These are phyloP conservation scores for Mentha longifolia DNA, from an alignment of 257 asterid genomes.

Conservation along the genomic window DNA sequence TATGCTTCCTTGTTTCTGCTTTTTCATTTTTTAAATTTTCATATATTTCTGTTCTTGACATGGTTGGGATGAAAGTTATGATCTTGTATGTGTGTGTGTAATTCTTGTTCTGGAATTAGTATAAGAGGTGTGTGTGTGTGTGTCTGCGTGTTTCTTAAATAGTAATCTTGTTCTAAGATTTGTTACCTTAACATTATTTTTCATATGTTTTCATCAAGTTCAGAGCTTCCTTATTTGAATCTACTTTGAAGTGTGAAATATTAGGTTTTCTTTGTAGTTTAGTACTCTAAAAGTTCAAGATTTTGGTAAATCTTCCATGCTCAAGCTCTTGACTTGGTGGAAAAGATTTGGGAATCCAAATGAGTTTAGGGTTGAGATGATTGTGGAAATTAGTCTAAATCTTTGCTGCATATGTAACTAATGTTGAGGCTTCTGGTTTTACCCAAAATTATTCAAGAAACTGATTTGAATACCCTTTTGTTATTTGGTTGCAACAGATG, in stretches of 20 bases:
- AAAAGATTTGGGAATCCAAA: slow-evolving; percentile 3
- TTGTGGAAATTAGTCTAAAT: neutral
- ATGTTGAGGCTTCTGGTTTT: neutral
- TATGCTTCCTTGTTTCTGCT: neutral
- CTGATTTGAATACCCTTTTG: neutral
- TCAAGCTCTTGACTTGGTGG: neutral
- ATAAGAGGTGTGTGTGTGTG: neutral
- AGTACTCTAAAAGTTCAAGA: neutral
- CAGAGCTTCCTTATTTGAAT: neutral
- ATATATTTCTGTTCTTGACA: neutral
- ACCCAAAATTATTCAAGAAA: neutral
- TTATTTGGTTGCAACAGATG: slow-evolving; percentile 47
- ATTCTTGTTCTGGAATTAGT: neutral
- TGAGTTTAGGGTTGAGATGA: neutral
- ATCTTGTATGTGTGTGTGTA: neutral
- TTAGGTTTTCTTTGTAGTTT: slow-evolving; percentile 28
- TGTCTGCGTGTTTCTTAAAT: neutral
- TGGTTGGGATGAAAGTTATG: slow-evolving; percentile 13
- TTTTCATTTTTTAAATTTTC: neutral
- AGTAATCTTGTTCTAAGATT: neutral
- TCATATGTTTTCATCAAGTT: slow-evolving; percentile 3
- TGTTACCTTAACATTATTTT: neutral
- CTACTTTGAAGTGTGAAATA: slow-evolving; percentile 20
- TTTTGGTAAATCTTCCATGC: neutral
- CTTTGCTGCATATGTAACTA: neutral